A percentile compares a stretch with the other conserved stretches of the same genome.
These are phyloP conservation scores for Friedmanniomyces endolithicus DNA, from an alignment of 495 filamentous ascomycete species.

Conservation along the genomic window DNA sequence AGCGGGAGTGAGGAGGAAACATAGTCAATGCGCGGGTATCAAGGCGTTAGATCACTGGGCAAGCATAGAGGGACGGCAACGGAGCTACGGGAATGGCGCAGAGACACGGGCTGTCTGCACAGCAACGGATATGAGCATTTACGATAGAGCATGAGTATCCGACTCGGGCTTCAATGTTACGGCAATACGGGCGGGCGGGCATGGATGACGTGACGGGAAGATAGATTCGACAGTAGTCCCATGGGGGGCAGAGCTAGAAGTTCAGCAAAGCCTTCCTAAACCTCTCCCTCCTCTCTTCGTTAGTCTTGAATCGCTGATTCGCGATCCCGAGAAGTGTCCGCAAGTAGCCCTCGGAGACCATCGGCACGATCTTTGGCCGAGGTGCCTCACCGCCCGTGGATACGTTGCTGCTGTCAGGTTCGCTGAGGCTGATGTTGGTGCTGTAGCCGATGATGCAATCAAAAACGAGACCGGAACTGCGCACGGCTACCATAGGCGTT, in stretches of 20 bases:
- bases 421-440: not conserved
- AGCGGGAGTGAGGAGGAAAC: not conserved
- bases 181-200: too few relatives aligned
- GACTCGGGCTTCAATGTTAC: too few relatives aligned
- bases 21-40: not conserved
- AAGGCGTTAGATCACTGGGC: too few relatives aligned
- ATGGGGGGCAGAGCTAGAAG: not conserved
- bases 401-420: not conserved
- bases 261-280: conserved; percentile 23
- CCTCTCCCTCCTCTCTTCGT: conserved; percentile 53
- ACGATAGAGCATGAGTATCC: too few relatives aligned
- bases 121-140: too few relatives aligned
- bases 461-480: conserved; percentile 64
- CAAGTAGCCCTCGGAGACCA: conserved; percentile 45
- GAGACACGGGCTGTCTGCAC: too few relatives aligned
- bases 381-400: not conserved
- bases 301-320: conserved; percentile 66
- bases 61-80: too few relatives aligned
- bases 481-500: conserved; percentile 59
- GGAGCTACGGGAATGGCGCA: too few relatives aligned
- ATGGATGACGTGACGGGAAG: too few relatives aligned
- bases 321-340: conserved; percentile 51
- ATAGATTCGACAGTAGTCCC: too few relatives aligned
- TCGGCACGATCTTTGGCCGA: conserved; percentile 23
- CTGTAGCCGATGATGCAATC: conserved; percentile 63